Evolutionary conservation across 179 eudicot genomes (phyloP).

Genomic region (Pouteria campechiana): DNA sequence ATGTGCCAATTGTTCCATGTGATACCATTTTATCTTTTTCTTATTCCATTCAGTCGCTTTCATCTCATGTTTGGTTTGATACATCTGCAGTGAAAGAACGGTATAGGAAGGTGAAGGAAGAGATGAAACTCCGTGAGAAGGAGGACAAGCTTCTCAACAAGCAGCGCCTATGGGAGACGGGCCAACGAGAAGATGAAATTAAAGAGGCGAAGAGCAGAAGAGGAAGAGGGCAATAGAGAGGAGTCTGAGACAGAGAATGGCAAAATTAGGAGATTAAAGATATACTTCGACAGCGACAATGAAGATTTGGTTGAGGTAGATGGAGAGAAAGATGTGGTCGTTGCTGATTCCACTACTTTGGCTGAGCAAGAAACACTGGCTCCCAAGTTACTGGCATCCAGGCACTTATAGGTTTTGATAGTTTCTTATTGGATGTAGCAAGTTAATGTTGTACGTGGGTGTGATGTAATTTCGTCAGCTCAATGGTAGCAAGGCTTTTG

Average conservation of each 20-base stretch:
- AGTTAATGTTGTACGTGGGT: too few relatives aligned
- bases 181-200: constrained; percentile 51
- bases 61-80: neutral
- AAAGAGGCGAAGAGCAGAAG: constrained; percentile 45
- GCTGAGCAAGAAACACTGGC: constrained; percentile 83
- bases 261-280: constrained; percentile 35
- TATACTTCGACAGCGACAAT: constrained; percentile 34
- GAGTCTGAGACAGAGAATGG: constrained; percentile 39
- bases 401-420: constrained; percentile 25
- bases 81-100: constrained; percentile 43
- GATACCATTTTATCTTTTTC: neutral
- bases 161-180: constrained; percentile 57
- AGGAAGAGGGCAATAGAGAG: constrained; percentile 27
- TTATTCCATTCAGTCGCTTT: too few relatives aligned
- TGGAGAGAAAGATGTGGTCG: constrained; percentile 10
- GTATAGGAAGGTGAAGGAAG: constrained; percentile 40
- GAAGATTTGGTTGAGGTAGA: constrained; percentile 22
- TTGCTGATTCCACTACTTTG: constrained; percentile 30
- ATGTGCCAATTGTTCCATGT: neutral
- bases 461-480: too few relatives aligned
- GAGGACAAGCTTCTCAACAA: constrained; percentile 65
- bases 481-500: too few relatives aligned
- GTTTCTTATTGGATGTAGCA: too few relatives aligned
- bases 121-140: constrained; percentile 44
- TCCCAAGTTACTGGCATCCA: constrained; percentile 61